Evolutionary conservation across 2,329 filamentous ascomycete genomes (phyloP).

Genomic region (Neofusicoccum cordaticola): DNA sequence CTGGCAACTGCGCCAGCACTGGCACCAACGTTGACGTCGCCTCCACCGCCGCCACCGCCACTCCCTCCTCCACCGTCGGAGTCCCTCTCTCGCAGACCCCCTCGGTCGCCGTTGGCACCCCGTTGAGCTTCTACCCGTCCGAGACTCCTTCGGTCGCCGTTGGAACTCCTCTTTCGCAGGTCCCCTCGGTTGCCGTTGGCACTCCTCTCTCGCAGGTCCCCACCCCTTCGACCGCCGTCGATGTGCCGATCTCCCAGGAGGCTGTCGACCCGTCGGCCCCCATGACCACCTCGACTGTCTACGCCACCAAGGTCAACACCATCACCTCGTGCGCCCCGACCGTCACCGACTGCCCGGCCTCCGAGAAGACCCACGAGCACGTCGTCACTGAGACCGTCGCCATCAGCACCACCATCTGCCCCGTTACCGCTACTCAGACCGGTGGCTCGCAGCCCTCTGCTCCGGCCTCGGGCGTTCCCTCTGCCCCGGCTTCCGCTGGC

Average conservation of each 20-base stretch:
- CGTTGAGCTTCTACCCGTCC: background rate
- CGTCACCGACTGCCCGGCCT: conserved; percentile 20
- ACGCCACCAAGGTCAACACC: conserved; percentile 16
- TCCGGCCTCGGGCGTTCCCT: background rate
- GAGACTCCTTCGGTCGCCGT: background rate
- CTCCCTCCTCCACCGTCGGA: background rate
- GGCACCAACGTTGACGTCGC: background rate
- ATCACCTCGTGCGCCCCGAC: conserved; percentile 12
- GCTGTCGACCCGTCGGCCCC: background rate
- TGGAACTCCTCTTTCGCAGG: background rate
- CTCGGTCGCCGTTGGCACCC: background rate
- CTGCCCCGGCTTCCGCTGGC: background rate
- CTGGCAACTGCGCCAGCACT: background rate
- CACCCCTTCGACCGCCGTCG: background rate
- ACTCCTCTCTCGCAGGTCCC: background rate
- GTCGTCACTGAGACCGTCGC: conserved; percentile 23
- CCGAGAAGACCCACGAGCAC: conserved; percentile 18
- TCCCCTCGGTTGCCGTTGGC: background rate
- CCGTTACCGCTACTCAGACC: conserved; percentile 22
- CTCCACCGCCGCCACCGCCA: background rate
- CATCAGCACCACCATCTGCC: conserved; percentile 42
- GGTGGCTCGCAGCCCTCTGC: background rate
- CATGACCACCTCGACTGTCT: conserved; percentile 10
- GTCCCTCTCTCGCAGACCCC: background rate
- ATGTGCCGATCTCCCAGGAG: background rate